phyloP scores from a whole-genome alignment of 1,284 basidiomycete species.

The Coriolopsis trogii region DNA sequence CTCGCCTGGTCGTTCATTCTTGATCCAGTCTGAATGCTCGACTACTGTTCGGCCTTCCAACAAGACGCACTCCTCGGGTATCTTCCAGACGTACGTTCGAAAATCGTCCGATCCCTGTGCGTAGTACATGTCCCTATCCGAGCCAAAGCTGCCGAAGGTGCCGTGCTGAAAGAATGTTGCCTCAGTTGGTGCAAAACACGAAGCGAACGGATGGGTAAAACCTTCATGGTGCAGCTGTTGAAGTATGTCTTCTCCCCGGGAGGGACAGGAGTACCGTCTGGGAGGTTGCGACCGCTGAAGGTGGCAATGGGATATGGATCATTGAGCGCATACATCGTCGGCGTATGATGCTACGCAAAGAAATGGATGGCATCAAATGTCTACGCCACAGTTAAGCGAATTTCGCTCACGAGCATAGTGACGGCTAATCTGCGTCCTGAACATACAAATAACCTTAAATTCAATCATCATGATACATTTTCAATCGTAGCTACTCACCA shows the following conservation, averaged over 20 bases:
- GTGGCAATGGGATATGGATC: constrained; percentile 71
- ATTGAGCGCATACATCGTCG: constrained; percentile 67
- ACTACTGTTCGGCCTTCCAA: constrained; percentile 46
- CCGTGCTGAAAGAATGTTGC: constrained; percentile 58
- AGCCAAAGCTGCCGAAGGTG: constrained; percentile 64
- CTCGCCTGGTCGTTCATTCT: constrained; percentile 29
- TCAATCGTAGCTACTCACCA: constrained; percentile 45
- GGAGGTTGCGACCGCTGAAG: constrained; percentile 57
- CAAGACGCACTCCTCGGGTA: constrained; percentile 55
- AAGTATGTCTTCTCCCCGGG: constrained; percentile 56
- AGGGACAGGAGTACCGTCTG: constrained; percentile 52
- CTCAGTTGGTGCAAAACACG: not conserved
- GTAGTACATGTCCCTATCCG: constrained; percentile 61
- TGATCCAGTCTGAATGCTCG: constrained; percentile 45
- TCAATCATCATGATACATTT: constrained; percentile 2
- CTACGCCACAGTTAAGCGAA: not conserved
- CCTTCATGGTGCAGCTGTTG: constrained; percentile 81
- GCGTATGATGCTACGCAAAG: constrained; percentile 64
- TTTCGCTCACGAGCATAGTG: constrained; percentile 57
- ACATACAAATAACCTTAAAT: constrained; percentile 3
- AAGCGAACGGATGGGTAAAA: constrained; percentile 24
- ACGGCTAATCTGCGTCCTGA: constrained; percentile 63
- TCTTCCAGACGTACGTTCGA: constrained; percentile 76
- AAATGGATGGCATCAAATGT: not conserved
- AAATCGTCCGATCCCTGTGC: constrained; percentile 82